A percentile compares a stretch with the other conserved stretches of the same genome.
phyloP scores from a whole-genome alignment of 164 flowering plant genomes.

The Magnolia sinica region DNA sequence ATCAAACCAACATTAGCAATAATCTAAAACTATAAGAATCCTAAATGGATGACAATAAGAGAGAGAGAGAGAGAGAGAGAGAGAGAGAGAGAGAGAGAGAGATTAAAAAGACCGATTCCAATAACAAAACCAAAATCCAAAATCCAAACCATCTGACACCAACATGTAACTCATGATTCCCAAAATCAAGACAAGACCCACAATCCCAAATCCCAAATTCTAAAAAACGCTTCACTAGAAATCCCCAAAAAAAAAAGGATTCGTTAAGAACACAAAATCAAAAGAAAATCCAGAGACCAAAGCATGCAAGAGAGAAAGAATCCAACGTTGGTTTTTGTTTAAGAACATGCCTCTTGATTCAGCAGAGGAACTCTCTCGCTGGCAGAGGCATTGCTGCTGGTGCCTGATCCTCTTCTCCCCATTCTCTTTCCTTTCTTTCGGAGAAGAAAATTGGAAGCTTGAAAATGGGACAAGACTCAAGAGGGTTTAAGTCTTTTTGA shows the following conservation, averaged over 20 bases:
- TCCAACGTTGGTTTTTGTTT: neutral
- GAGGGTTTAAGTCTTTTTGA: too few relatives aligned
- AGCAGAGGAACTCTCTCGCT: constrained; percentile 49
- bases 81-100: too few relatives aligned
- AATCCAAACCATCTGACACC: neutral
- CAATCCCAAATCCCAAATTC: neutral
- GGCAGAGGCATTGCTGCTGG: constrained; percentile 17
- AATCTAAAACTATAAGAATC: too few relatives aligned
- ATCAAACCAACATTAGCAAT: neutral
- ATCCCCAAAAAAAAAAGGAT: neutral
- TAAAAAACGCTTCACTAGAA: neutral
- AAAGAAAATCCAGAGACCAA: constrained; percentile 3
- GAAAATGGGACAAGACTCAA: too few relatives aligned
- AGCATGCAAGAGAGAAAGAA: neutral
- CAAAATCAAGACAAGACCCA: constrained; percentile 4
- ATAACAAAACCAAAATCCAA: neutral
- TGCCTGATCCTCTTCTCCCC: neutral
- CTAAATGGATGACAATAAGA: too few relatives aligned
- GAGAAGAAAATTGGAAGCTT: neutral
- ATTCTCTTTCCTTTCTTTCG: neutral
- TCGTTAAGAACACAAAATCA: neutral
- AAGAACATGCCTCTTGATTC: constrained; percentile 28
- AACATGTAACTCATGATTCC: neutral
- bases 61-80: too few relatives aligned
- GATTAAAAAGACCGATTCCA: neutral